Conservation (phyloP, 371 early-diverging fungal species). For the Mycotypha africana region DNA sequence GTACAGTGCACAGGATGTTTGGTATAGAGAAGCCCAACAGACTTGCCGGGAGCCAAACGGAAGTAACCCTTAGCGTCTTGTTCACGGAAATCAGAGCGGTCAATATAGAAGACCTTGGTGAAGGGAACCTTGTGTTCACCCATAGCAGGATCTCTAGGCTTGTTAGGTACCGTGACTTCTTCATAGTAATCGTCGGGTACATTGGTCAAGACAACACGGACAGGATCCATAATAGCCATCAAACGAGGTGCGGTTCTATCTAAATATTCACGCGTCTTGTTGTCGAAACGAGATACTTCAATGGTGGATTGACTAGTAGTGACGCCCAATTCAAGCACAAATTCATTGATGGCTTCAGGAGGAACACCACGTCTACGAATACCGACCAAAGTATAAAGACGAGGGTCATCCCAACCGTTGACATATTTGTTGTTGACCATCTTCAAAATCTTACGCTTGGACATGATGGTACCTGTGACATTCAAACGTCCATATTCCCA, state of each 20-base stretch:
- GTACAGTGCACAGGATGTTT: constrained; percentile 82
- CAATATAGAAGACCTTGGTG: constrained; percentile 89
- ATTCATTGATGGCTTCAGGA: constrained; percentile 97
- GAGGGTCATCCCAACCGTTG: constrained; percentile 96
- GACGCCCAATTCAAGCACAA: constrained; percentile 93
- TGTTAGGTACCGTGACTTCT: constrained; percentile 79
- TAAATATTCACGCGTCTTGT: constrained; percentile 92
- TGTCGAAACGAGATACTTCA: constrained; percentile 92
- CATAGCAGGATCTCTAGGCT: constrained; percentile 79
- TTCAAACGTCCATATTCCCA: constrained; percentile 99
- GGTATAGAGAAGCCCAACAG: constrained; percentile 91
- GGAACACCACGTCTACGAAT: constrained; percentile 98
- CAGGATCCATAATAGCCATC: constrained; percentile 88
- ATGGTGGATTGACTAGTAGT: constrained; percentile 88
- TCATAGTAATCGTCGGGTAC: constrained; percentile 72
- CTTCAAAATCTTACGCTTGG: constrained; percentile 97
- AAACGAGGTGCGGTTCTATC: constrained; percentile 90
- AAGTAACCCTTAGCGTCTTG: constrained; percentile 88
- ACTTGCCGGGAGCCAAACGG: constrained; percentile 90
- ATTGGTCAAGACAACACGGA: constrained; percentile 86
- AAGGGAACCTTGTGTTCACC: constrained; percentile 86
- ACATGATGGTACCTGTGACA: constrained; percentile 94
- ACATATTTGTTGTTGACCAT: constrained; percentile 83
- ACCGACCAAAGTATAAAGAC: constrained; percentile 96
- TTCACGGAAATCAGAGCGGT: constrained; percentile 92